Conservation (phyloP, 2,329 filamentous ascomycete genomes). For the Aspergillus uvarum region DNA sequence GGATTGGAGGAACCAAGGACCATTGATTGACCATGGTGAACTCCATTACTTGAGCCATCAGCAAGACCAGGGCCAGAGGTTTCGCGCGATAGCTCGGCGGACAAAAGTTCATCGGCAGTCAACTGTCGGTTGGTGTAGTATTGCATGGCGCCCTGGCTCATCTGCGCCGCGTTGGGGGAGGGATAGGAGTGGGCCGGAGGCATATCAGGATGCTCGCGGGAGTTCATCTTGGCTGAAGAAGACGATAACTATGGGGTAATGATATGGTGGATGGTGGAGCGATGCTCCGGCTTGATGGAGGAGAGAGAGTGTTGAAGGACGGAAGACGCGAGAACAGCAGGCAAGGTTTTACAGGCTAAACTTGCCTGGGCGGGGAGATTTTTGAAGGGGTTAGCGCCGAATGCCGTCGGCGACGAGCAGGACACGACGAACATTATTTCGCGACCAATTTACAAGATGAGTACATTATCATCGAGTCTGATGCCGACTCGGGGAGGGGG, state of each 20-base stretch:
- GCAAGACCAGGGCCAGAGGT: conserved; percentile 46
- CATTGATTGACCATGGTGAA: conserved; percentile 44
- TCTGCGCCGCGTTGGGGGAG: conserved; percentile 46
- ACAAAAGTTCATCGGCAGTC: conserved; percentile 49
- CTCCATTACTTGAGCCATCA: conserved; percentile 38
- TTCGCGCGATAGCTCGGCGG: conserved; percentile 49
- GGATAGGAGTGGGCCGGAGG: conserved; percentile 46
- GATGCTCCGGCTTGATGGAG: conserved; percentile 33
- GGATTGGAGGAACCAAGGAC: conserved; percentile 40
- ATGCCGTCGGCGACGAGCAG: conserved; percentile 31
- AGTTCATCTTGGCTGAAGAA: conserved; percentile 35
- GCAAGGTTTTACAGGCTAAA: conserved; percentile 41
- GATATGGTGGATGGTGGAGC: conserved; percentile 29
- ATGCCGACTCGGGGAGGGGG: conserved; percentile 14
- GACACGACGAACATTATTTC: conserved; percentile 34
- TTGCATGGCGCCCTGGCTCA: conserved; percentile 44
- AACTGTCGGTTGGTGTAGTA: conserved; percentile 47
- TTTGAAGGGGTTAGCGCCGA: conserved; percentile 39
- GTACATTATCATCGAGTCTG: conserved; percentile 15
- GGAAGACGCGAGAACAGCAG: conserved; percentile 32
- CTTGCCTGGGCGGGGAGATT: conserved; percentile 32
- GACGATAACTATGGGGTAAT: conserved; percentile 12
- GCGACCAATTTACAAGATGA: conserved; percentile 20
- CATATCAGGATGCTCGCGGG: conserved; percentile 45
- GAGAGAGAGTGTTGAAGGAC: conserved; percentile 25